Conservation (phyloP, 176 grass and related monocot species). For the Neostapfia colusana region DNA sequence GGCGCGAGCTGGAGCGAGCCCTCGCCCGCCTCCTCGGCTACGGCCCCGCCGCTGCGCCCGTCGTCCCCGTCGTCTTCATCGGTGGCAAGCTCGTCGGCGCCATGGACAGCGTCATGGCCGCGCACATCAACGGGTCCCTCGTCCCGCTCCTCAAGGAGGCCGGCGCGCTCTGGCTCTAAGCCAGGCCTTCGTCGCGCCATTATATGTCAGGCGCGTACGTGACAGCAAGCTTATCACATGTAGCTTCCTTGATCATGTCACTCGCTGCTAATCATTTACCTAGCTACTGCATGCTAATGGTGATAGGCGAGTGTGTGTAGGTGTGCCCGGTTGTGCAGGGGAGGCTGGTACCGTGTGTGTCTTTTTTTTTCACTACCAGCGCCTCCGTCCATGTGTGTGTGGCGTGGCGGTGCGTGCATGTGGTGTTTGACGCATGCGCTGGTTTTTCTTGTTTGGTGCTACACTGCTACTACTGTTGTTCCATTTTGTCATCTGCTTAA, state of each 20-base stretch:
- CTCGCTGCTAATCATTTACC: conserved; percentile 22
- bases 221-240: neutral
- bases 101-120: conserved; percentile 92
- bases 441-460: conserved; percentile 48
- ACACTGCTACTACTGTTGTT: conserved; percentile 4
- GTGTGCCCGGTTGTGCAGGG: neutral
- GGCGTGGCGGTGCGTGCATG: conserved; percentile 26
- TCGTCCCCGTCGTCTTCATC: conserved; percentile 85
- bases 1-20: conserved; percentile 74
- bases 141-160: conserved; percentile 94
- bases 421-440: conserved; percentile 37
- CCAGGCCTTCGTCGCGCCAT: neutral
- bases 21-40: conserved; percentile 63
- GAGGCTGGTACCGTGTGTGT: conserved; percentile 42
- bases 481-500: conserved; percentile 3
- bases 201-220: neutral
- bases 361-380: conserved; percentile 37
- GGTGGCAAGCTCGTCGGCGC: conserved; percentile 86
- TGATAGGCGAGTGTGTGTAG: neutral
- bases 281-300: conserved; percentile 9
- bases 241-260: neutral
- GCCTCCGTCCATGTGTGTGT: conserved; percentile 27
- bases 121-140: conserved; percentile 86
- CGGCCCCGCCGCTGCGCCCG: conserved; percentile 31
- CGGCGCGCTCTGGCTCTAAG: conserved; percentile 89